Evolutionary conservation across 1,139 yeast genomes (phyloP), one percentile per base, ranked within the genome.

Genomic region (Yamadazyma jaroonii): DNA sequence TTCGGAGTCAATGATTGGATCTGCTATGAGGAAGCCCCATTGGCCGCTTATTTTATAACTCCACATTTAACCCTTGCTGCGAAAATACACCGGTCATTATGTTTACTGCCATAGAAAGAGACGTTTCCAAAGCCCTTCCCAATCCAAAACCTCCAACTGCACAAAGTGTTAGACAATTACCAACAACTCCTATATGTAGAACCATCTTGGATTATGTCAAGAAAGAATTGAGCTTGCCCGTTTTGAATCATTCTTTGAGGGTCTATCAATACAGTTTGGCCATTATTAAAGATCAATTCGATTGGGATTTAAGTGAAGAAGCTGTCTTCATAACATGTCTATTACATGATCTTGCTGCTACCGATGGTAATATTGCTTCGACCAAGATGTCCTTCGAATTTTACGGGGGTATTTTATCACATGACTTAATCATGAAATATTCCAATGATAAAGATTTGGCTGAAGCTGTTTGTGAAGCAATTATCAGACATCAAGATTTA

Each of bases 361-460:
- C 68, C 12, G 56, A 55, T 25, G 56, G 61, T 36, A 62, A 64
- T 38, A 61, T 64, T 67, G 45, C 44, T 9, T 60, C 60, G 14
- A 64, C 71, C 25, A 62, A 64, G 41, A 49, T 64, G 55, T 64
- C 70, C 20, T 64, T 64, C 47, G 71, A 64, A 42, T 62, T 62
- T 39, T 63, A 58, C 40, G 71, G 71, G 3, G 71, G 70, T 3
- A 43, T 63, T 11, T 35, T 64, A 29, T 54, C 68, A 3, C 46
- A 64, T 12, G 66, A 62, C 11, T 50, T 62, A 43, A 43, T 64
- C 1, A 46, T 57, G 32, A 36, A 52, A 17, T 48, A 54, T 23
- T 54, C 65, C 6, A 56, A 55, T 7, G 43, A 62, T 42, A 43
- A 48, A 29, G 63, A 59, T 32, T 62, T 50, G 36, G 69, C 71